Percentiles rank a stretch among this genome's conserved stretches.
Conservation (phyloP, 2,329 filamentous ascomycete genomes). For the Davidsoniella australis region DNA sequence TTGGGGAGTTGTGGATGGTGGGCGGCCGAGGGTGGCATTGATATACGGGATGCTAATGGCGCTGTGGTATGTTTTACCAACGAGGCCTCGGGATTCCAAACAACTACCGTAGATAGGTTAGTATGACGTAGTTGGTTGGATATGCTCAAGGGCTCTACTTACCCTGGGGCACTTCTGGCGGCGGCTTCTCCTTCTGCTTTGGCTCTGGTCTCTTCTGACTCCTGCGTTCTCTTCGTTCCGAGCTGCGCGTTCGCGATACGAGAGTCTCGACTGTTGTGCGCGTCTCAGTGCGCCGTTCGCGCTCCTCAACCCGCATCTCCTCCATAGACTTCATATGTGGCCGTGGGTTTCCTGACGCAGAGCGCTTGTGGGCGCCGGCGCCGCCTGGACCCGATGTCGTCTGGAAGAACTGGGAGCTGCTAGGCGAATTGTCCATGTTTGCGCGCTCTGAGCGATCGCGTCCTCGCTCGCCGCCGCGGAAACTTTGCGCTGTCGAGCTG, state of each 20-base stretch:
- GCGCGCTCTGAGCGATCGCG: slow-evolving; percentile 16
- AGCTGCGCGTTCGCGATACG: slow-evolving; percentile 41
- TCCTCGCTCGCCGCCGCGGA: slow-evolving; percentile 24
- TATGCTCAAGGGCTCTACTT: slow-evolving; percentile 15
- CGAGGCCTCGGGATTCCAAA: slow-evolving; percentile 68
- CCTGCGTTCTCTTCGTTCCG: slow-evolving; percentile 28
- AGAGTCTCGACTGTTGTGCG: slow-evolving; percentile 43
- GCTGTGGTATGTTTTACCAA: slow-evolving; percentile 50
- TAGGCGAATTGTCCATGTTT: slow-evolving; percentile 20
- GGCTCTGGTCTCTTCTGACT: slow-evolving; percentile 26
- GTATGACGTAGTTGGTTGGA: not conserved
- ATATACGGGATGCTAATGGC: slow-evolving; percentile 52
- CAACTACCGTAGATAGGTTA: slow-evolving; percentile 18
- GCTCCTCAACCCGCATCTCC: slow-evolving; percentile 25
- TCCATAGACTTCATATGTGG: slow-evolving; percentile 24
- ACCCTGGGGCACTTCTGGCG: slow-evolving; percentile 33
- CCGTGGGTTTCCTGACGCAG: slow-evolving; percentile 39
- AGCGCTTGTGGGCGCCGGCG: slow-evolving; percentile 37
- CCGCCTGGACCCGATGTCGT: not conserved
- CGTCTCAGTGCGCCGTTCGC: slow-evolving; percentile 37
- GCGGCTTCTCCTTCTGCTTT: slow-evolving; percentile 28
- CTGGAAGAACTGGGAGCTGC: slow-evolving; percentile 16
- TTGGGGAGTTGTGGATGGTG: slow-evolving; percentile 51
- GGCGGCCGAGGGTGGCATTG: slow-evolving; percentile 51
- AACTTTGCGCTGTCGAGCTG: slow-evolving; percentile 8